These are phyloP conservation scores for Paratinospora sagittata DNA, from an alignment of 164 flowering plant genomes.

Conservation along the genomic window DNA sequence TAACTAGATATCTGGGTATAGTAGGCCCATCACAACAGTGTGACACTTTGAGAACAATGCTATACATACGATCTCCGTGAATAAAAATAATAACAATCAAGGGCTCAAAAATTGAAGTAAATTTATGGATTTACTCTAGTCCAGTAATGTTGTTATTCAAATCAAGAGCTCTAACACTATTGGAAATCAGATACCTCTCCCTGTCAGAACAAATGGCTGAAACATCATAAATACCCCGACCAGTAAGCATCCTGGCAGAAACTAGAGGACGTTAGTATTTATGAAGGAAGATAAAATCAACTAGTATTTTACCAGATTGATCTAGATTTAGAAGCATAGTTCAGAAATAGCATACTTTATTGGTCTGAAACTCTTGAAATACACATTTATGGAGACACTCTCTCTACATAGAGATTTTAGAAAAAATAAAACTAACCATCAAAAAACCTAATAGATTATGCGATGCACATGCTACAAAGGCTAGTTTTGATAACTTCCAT, in stretches of 20 bases:
- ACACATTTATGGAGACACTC: neutral
- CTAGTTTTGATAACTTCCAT: no score
- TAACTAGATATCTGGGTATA: no score
- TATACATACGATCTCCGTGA: no score
- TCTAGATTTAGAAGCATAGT: no score
- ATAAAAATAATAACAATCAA: no score
- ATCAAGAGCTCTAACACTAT: neutral
- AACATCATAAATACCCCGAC: conserved; percentile 69
- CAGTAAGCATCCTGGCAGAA: conserved; percentile 31
- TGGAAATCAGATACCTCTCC: conserved; percentile 44
- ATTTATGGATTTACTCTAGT: neutral
- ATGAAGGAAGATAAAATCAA: neutral
- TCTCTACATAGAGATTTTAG: neutral
- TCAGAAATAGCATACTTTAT: no score
- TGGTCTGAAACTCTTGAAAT: no score
- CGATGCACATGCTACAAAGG: neutral
- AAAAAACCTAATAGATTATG: neutral
- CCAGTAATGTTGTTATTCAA: neutral
- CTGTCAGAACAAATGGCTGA: conserved; percentile 62
- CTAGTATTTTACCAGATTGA: neutral
- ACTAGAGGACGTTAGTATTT: neutral
- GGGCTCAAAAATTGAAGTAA: neutral
- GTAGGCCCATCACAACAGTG: no score
- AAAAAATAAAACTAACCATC: neutral
- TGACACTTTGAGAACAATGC: no score